Percentiles rank a stretch among this genome's conserved stretches.
These are phyloP conservation scores for Coemansia sp. DNA, from an alignment of 192 early-diverging fungal species.

Conservation along the genomic window DNA sequence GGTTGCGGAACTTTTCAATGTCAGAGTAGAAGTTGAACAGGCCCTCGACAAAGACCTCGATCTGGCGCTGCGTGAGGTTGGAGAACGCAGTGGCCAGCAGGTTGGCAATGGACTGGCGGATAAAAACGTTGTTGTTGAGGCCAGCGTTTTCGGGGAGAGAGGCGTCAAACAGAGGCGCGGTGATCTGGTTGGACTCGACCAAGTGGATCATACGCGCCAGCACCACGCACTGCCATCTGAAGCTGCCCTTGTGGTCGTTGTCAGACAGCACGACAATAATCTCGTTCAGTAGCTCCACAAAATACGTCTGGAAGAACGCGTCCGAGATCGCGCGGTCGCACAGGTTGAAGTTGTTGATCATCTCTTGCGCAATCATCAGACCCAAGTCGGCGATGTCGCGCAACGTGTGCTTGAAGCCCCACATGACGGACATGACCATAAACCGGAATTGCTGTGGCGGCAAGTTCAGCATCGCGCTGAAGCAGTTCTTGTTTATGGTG, in stretches of 20 bases:
- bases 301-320: slow-evolving; percentile 90
- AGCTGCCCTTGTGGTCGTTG: slow-evolving; percentile 96
- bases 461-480: slow-evolving; percentile 84
- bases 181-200: slow-evolving; percentile 77
- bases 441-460: slow-evolving; percentile 85
- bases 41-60: slow-evolving; percentile 81
- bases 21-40: slow-evolving; percentile 84
- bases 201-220: slow-evolving; percentile 87
- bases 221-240: slow-evolving; percentile 87
- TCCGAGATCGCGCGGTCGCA: slow-evolving; percentile 74
- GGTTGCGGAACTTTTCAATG: slow-evolving; percentile 80
- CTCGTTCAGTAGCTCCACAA: slow-evolving; percentile 87
- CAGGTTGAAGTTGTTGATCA: slow-evolving; percentile 82
- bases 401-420: slow-evolving; percentile 99
- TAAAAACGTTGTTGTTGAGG: slow-evolving; percentile 76
- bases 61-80: slow-evolving; percentile 83
- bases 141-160: slow-evolving; percentile 66
- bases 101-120: slow-evolving; percentile 80
- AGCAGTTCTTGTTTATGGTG: slow-evolving; percentile 89
- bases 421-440: slow-evolving; percentile 92
- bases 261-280: slow-evolving; percentile 96
- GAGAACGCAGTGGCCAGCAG: slow-evolving; percentile 87
- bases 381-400: slow-evolving; percentile 94
- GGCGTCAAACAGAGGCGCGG: slow-evolving; percentile 83
- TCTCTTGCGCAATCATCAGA: slow-evolving; percentile 78